phyloP scores from a whole-genome alignment of 176 grass and related monocot genomes.

The Elymus sibiricus region DNA sequence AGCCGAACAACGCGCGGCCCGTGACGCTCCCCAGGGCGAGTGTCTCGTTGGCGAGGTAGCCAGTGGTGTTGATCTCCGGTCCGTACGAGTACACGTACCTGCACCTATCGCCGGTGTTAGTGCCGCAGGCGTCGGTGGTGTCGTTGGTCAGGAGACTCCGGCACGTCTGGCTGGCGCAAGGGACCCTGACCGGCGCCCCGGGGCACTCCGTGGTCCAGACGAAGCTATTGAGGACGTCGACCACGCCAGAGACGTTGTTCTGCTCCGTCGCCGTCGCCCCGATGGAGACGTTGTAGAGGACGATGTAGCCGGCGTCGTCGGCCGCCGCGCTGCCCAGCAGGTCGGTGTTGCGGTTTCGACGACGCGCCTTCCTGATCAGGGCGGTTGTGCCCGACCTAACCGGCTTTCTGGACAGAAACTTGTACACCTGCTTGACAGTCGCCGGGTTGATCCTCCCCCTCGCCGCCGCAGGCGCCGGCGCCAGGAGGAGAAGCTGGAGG shows the following conservation, averaged over 20 bases:
- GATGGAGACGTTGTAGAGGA: conserved; percentile 14
- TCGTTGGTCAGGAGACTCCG: not conserved
- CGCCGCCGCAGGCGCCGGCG: not conserved
- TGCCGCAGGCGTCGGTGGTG: no score
- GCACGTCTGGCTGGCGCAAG: no score
- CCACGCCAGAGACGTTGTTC: not conserved
- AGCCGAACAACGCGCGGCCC: not conserved
- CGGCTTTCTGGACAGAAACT: no score
- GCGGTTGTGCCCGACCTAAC: no score
- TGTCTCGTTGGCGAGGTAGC: no score
- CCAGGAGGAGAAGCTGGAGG: no score
- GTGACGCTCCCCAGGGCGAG: not conserved
- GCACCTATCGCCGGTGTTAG: no score
- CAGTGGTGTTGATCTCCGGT: no score
- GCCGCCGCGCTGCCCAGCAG: not conserved
- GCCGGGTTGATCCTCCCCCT: not conserved
- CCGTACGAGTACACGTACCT: no score
- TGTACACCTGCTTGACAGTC: no score
- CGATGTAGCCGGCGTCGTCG: not conserved
- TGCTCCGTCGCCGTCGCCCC: not conserved
- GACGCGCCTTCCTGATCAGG: no score
- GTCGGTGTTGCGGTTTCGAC: not conserved
- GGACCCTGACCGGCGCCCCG: not conserved
- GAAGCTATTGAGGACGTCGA: not conserved
- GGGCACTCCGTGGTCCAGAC: conserved; percentile 10